Conservation (phyloP, 805 yeast genomes). For the Torulaspora gathmanii region DNA sequence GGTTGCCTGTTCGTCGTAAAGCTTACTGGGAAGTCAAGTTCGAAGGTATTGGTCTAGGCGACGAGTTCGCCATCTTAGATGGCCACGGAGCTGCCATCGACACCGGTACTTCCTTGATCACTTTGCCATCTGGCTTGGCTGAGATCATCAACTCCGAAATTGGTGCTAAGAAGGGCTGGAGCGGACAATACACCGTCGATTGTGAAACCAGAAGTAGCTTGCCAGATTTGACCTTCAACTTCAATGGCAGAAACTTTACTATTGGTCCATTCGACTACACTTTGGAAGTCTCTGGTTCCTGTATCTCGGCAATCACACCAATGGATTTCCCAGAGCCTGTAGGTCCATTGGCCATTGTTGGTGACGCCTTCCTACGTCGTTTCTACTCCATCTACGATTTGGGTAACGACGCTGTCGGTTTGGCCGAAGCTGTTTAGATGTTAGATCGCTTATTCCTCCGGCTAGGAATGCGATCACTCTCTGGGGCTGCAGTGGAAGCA, state of each 20-base stretch:
- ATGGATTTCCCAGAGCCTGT: slow-evolving; percentile 97
- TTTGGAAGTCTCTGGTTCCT: slow-evolving; percentile 88
- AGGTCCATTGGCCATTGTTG: slow-evolving; percentile 93
- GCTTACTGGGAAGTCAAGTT: slow-evolving; percentile 99
- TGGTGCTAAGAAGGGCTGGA: slow-evolving; percentile 96
- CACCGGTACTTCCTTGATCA: slow-evolving; percentile 95
- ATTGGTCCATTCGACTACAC: slow-evolving; percentile 88
- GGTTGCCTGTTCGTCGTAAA: slow-evolving; percentile 98
- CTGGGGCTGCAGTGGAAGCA: not conserved
- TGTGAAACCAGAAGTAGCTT: slow-evolving; percentile 78
- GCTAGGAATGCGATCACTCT: not conserved
- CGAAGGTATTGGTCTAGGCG: slow-evolving; percentile 86
- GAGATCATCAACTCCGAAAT: slow-evolving; percentile 92
- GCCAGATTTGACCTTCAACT: slow-evolving; percentile 89
- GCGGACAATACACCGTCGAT: slow-evolving; percentile 92
- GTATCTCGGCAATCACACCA: slow-evolving; percentile 94
- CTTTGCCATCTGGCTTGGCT: slow-evolving; percentile 91
- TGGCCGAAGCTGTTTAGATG: slow-evolving; percentile 65
- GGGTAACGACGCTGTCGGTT: slow-evolving; percentile 88
- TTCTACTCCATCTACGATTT: slow-evolving; percentile 92
- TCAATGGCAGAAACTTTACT: slow-evolving; percentile 88
- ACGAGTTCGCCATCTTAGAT: slow-evolving; percentile 78
- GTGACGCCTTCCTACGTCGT: slow-evolving; percentile 95
- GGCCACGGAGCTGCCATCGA: slow-evolving; percentile 95
- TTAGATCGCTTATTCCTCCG: slow-evolving; percentile 1